Base-by-base conservation (phyloP, 192 early-diverging fungal species). In the Coemansia sp. region DNA sequence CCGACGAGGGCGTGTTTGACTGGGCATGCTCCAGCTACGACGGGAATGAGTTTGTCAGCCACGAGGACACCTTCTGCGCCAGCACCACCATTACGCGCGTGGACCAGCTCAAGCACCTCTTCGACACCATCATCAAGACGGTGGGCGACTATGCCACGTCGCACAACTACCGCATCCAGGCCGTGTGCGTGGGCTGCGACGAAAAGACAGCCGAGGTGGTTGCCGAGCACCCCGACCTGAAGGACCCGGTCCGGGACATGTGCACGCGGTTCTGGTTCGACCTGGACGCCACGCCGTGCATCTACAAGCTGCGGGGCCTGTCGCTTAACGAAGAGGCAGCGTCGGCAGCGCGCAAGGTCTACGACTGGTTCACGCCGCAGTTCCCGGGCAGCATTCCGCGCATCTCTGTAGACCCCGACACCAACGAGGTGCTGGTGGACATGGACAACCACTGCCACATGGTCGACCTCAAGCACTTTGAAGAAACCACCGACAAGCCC, bases 331-430 rank as follows among this genome's bases (percentile, higher is more conserved):
- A 90, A 62, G 79, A 88, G 36, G 88, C 86, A 10, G 82, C 81
- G 26, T 80, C 86, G 23, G 88, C 86, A 12, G 85, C 84, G 30
- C 78, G 90, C 56, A 92, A 92, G 64, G 72, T 85, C 15, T 79
- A 86, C 8, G 76, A 84, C 40, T 85, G 82, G 80, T 79, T 92
- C n/a, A 84, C 75, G 26, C 88, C 87, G 21, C 82, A 84, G 62
- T 75, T 82, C 45, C 82, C 85, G 10, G 89, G 88, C 36, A 88
- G 82, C 66, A 78, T 92, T 20, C 88, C 90, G 30, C 79, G 89
- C 40, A 82, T 92, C 15, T 65, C 65, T 9, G 83, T 88, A 1
- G 67, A 64, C 81, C 86, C 53, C 70, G 64, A 56, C 38, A 84
- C 56, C 80, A 91, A 77, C 80, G 87, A 79, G 84, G 69, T 81